Percentiles rank a stretch among this genome's conserved stretches.
Evolutionary conservation across 441 rosid species (phyloP).

Genomic region (Adansonia gregorii): DNA sequence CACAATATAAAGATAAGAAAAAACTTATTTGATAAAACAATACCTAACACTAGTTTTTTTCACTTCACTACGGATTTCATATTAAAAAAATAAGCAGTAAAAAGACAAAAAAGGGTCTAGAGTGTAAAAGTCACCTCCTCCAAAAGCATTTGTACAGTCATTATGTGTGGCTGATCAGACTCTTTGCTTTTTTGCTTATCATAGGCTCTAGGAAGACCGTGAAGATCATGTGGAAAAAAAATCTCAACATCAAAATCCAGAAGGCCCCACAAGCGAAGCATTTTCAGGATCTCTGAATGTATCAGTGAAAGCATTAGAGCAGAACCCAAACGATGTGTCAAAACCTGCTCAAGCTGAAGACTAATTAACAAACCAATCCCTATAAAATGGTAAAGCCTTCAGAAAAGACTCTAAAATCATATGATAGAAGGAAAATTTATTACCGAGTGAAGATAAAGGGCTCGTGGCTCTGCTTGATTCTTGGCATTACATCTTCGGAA

Average conservation of each 20-base stretch:
- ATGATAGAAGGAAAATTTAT: slow-evolving; percentile 22
- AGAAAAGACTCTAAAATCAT: background rate
- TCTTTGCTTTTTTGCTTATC: slow-evolving; percentile 61
- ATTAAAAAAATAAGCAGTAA: background rate
- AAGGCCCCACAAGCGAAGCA: slow-evolving; percentile 62
- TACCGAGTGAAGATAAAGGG: slow-evolving; percentile 68
- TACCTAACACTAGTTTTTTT: background rate
- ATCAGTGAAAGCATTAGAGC: slow-evolving; percentile 60
- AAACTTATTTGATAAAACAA: background rate
- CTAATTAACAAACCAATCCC: slow-evolving; percentile 8
- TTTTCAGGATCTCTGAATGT: slow-evolving; percentile 63
- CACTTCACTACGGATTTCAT: background rate
- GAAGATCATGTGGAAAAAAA: slow-evolving; percentile 53
- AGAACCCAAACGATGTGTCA: slow-evolving; percentile 67
- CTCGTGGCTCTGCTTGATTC: slow-evolving; percentile 46
- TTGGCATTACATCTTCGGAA: slow-evolving; percentile 47
- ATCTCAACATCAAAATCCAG: slow-evolving; percentile 67
- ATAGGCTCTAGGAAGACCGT: slow-evolving; percentile 62
- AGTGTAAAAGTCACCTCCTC: slow-evolving; percentile 44
- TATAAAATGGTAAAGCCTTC: background rate
- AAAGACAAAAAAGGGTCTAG: background rate
- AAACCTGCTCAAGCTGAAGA: slow-evolving; percentile 48
- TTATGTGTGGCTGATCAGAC: slow-evolving; percentile 57
- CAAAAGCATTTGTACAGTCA: slow-evolving; percentile 53
- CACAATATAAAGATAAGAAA: background rate